Base-by-base conservation (phyloP, 139 green algal genomes). In the Ettlia oleoabundans region DNA sequence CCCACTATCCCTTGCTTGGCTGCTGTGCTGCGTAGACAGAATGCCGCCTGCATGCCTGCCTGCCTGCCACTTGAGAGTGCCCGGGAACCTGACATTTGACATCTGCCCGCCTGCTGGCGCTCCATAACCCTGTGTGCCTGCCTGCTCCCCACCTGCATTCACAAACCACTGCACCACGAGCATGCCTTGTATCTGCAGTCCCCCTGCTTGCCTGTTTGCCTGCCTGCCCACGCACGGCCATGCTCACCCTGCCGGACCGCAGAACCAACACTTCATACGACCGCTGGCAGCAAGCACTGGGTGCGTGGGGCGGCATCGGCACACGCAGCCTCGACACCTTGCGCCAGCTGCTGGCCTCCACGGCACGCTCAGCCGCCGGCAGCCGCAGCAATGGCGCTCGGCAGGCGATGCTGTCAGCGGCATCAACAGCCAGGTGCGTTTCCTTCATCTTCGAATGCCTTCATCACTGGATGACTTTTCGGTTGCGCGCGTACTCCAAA, bases 241-340 rank as follows among this genome's bases (percentile, higher is more conserved):
- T 35, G 2, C 28, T n/a, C 53, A 8, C 55, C 22, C 9, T 28
- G 35, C 75, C 61, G 37, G 28, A 15, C 21, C 35, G 75, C 40
- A 82, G 84, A 5, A 87, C 84, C 33, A 87, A 87, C 69, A 53
- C 80, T 13, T 83, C 80, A 2, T 88, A 88, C 65, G 72, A 68
- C 30, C 68, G 84, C 30, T 88, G 80, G 80, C 72, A 68, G 1
- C 53, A 87, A 22, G 84, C 72, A 1, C 26, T 85, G 8, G 73
- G 32, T 13, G 62, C 64, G 7, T 88, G 84, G 84, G 70, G 28
- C 8, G 37, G 43, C 52, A 62, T 88, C 40, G 30, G 24, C 58
- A 87, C 81, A 33, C 41, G 80, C 24, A 74, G 43, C 53, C 40
- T 70, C 1, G 84, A 88, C 78, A 62, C 80, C n/a, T 42, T 85